phyloP scores from a whole-genome alignment of 305 asterid genomes.

The Fraxinus sp. region DNA sequence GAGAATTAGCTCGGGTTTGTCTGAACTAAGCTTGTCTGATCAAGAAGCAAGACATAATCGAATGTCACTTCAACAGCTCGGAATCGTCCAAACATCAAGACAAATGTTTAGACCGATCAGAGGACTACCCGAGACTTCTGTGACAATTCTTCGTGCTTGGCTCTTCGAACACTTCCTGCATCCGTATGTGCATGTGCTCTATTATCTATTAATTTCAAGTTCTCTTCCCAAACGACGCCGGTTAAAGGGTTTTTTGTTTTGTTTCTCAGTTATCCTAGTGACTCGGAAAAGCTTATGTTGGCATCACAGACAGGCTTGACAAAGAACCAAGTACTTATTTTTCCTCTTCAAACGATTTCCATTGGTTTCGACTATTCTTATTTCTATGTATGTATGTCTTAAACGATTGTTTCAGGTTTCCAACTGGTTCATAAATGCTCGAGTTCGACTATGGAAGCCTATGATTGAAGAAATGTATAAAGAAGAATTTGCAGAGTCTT shows the following conservation, averaged over 20 bases:
- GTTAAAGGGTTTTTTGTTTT: not conserved
- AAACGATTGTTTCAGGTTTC: constrained; percentile 52
- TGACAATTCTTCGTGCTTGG: constrained; percentile 87
- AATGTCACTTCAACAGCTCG: constrained; percentile 58
- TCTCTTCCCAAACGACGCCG: not conserved
- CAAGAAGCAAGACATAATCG: constrained; percentile 41
- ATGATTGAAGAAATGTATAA: constrained; percentile 95
- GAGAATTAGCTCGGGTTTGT: constrained; percentile 56
- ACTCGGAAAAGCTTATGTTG: constrained; percentile 81
- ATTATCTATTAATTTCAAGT: not conserved
- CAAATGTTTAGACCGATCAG: constrained; percentile 84
- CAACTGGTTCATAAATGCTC: constrained; percentile 92
- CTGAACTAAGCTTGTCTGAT: constrained; percentile 60
- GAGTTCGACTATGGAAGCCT: constrained; percentile 96
- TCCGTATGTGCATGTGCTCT: constrained; percentile 50
- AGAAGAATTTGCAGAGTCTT: constrained; percentile 73
- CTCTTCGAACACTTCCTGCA: constrained; percentile 92
- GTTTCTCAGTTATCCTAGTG: constrained; percentile 71
- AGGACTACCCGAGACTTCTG: constrained; percentile 86
- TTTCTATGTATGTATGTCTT: not conserved
- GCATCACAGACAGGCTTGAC: constrained; percentile 90
- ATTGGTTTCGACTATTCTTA: not conserved
- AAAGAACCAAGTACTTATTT: constrained; percentile 73
- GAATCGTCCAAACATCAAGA: constrained; percentile 47
- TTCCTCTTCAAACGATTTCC: not conserved